These are phyloP conservation scores for Didymella segeticola DNA, from an alignment of 2,329 filamentous ascomycete genomes.

Conservation along the genomic window DNA sequence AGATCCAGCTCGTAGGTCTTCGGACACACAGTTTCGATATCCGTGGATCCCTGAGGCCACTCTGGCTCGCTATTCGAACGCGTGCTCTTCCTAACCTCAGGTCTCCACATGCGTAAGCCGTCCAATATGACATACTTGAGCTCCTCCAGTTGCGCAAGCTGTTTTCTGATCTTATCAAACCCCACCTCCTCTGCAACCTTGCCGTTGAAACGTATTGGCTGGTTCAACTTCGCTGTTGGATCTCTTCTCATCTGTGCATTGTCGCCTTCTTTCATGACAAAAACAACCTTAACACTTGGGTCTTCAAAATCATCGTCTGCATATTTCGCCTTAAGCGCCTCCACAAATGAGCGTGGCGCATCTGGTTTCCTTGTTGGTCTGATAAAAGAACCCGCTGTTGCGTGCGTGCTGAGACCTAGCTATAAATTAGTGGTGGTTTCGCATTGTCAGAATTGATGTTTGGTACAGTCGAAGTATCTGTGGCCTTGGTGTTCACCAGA, in stretches of 20 bases:
- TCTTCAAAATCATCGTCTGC: slow-evolving; percentile 62
- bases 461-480: slow-evolving; percentile 81
- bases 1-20: slow-evolving; percentile 78
- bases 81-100: slow-evolving; percentile 31
- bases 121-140: slow-evolving; percentile 84
- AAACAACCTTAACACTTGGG: slow-evolving; percentile 40
- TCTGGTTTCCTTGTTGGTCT: slow-evolving; percentile 77
- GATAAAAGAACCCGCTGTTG: slow-evolving; percentile 85
- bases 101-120: slow-evolving; percentile 66
- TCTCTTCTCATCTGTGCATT: slow-evolving; percentile 23
- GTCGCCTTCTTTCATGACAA: slow-evolving; percentile 30
- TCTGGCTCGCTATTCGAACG: slow-evolving; percentile 17
- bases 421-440: slow-evolving; percentile 34
- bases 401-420: slow-evolving; percentile 65
- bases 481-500: slow-evolving; percentile 80
- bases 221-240: slow-evolving; percentile 32
- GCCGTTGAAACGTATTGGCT: slow-evolving; percentile 72
- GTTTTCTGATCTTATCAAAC: slow-evolving; percentile 87
- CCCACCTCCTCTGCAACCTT: slow-evolving; percentile 94
- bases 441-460: background rate
- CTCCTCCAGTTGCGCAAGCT: slow-evolving; percentile 79
- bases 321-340: slow-evolving; percentile 85
- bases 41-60: slow-evolving; percentile 42
- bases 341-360: slow-evolving; percentile 72
- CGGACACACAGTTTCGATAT: slow-evolving; percentile 64